Percentiles rank a stretch among this genome's conserved stretches.
These are phyloP conservation scores for Prosopis cineraria DNA, from an alignment of 306 rosid species.

Conservation along the genomic window DNA sequence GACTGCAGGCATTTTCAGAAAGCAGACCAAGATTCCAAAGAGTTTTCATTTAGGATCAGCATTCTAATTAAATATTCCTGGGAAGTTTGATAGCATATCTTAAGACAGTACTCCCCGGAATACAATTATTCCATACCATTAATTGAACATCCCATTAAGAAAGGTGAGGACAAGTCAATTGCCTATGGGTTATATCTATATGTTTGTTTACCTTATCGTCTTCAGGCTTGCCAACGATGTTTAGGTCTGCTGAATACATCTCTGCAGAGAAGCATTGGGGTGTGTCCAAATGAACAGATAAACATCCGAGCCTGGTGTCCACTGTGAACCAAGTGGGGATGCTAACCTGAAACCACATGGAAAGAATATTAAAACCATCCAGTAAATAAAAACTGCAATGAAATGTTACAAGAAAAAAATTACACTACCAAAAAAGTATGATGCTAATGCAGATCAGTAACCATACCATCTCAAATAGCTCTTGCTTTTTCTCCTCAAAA, in stretches of 20 bases:
- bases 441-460: constrained; percentile 28
- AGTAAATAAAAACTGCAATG: constrained; percentile 27
- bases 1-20: not conserved
- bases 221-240: constrained; percentile 90
- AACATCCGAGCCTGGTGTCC: constrained; percentile 95
- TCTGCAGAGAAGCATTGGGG: constrained; percentile 98
- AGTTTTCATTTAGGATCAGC: not conserved
- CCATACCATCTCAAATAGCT: constrained; percentile 92
- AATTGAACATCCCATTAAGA: not conserved
- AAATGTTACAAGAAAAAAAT: constrained; percentile 4
- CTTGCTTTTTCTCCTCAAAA: constrained; percentile 88
- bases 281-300: constrained; percentile 93
- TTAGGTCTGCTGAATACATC: constrained; percentile 94
- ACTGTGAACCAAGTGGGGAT: constrained; percentile 98
- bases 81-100: not conserved
- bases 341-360: constrained; percentile 75
- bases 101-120: not conserved
- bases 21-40: not conserved
- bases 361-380: constrained; percentile 37
- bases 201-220: constrained; percentile 82
- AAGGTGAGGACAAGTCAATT: constrained; percentile 17
- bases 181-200: constrained; percentile 7
- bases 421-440: not conserved
- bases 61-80: not conserved
- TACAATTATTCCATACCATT: not conserved